Percentiles rank a stretch among this genome's conserved stretches.
phyloP scores from a whole-genome alignment of 1,284 basidiomycete species.

The Sanghuangporus baumii region DNA sequence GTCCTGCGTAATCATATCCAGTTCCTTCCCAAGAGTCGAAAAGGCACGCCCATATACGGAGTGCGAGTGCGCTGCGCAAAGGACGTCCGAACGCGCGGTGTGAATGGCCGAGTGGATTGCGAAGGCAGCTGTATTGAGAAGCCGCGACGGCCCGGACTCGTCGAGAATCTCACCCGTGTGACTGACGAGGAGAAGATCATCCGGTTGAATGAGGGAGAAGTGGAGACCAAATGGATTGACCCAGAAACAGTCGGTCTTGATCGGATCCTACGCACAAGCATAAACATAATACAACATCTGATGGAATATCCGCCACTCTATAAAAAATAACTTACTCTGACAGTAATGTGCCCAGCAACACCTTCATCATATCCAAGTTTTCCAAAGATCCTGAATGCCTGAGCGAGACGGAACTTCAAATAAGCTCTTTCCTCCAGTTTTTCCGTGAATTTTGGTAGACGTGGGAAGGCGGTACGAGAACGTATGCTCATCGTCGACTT shows the following conservation, averaged over 20 bases:
- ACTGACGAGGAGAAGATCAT: slow-evolving; percentile 43
- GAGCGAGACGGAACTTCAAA: slow-evolving; percentile 49
- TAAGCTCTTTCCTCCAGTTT: slow-evolving; percentile 41
- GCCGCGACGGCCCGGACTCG: slow-evolving; percentile 34
- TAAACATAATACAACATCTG: background rate
- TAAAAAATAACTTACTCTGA: slow-evolving; percentile 32
- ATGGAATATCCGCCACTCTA: background rate
- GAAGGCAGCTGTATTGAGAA: slow-evolving; percentile 44
- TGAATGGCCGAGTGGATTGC: slow-evolving; percentile 54
- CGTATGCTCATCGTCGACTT: background rate
- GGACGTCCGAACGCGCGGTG: slow-evolving; percentile 53
- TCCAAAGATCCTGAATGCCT: slow-evolving; percentile 46
- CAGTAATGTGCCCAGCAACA: slow-evolving; percentile 57
- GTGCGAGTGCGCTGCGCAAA: slow-evolving; percentile 63
- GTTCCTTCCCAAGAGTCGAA: slow-evolving; percentile 47
- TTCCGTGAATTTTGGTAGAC: slow-evolving; percentile 30
- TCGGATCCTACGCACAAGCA: slow-evolving; percentile 33
- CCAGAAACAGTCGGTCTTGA: slow-evolving; percentile 50
- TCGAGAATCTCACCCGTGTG: slow-evolving; percentile 42
- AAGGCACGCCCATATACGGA: slow-evolving; percentile 57
- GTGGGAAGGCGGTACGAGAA: slow-evolving; percentile 16
- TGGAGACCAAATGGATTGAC: slow-evolving; percentile 44
- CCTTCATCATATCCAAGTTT: slow-evolving; percentile 56
- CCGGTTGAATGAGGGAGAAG: slow-evolving; percentile 41
- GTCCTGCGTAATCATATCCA: slow-evolving; percentile 50